Conservation (phyloP, 2,329 filamentous ascomycete species). For the Lizonia empirigonia region DNA sequence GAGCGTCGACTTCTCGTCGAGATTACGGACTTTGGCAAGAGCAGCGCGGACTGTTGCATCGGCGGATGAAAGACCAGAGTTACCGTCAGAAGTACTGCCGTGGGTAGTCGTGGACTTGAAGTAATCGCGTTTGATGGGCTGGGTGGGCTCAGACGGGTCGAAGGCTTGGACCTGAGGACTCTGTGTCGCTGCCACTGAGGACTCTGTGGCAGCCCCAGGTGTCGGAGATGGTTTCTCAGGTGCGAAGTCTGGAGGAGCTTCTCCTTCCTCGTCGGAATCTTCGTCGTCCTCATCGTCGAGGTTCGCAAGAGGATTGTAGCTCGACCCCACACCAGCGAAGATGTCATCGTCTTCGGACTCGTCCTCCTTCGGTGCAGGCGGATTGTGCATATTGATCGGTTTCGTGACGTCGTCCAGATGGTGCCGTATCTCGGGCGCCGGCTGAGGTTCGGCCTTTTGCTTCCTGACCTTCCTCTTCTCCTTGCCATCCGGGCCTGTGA, state of each 20-base stretch:
- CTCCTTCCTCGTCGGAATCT: conserved; percentile 18
- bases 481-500: conserved; percentile 64
- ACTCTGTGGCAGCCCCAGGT: background rate
- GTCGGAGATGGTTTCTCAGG: background rate
- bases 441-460: conserved; percentile 47
- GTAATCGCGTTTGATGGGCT: conserved; percentile 30
- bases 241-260: background rate
- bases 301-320: conserved; percentile 65
- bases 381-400: conserved; percentile 48
- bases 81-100: conserved; percentile 27
- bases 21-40: conserved; percentile 73
- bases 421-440: conserved; percentile 45
- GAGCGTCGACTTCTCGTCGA: conserved; percentile 53
- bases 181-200: conserved; percentile 4
- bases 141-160: conserved; percentile 3
- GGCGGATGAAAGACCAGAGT: conserved; percentile 53
- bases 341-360: conserved; percentile 63
- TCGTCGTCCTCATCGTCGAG: conserved; percentile 55
- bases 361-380: conserved; percentile 48
- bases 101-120: conserved; percentile 21
- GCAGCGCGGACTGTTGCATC: conserved; percentile 84
- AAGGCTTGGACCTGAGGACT: conserved; percentile 10
- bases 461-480: conserved; percentile 67
- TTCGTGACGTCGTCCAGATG: conserved; percentile 54
- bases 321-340: conserved; percentile 64